Conservation (phyloP, 352 stramenopile species). For the Phytophthora sojae region DNA sequence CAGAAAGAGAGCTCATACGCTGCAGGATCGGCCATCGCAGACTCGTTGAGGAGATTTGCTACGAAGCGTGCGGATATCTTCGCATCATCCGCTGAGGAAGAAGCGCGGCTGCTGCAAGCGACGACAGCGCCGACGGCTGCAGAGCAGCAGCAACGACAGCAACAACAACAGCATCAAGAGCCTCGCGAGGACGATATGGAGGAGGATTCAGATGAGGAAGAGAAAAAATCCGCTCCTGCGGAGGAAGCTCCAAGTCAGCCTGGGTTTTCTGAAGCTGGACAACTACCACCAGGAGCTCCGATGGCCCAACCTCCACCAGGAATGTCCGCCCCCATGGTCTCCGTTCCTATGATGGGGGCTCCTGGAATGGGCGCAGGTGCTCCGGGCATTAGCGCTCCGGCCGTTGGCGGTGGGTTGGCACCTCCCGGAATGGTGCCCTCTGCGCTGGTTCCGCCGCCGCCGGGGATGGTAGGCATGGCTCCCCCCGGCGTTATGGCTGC, state of each 20-base stretch:
- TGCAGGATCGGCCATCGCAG: slow-evolving; percentile 94
- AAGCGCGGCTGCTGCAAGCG: slow-evolving; percentile 71
- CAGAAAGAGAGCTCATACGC: slow-evolving; percentile 97
- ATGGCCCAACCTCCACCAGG: slow-evolving; percentile 17
- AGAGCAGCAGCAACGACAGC: slow-evolving; percentile 24
- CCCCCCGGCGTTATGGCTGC: slow-evolving; percentile 37
- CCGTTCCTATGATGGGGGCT: slow-evolving; percentile 27
- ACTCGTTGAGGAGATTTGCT: slow-evolving; percentile 94
- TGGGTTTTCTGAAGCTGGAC: slow-evolving; percentile 18
- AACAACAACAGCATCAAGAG: slow-evolving; percentile 22
- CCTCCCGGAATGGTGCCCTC: slow-evolving; percentile 33
- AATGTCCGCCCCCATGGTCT: slow-evolving; percentile 24
- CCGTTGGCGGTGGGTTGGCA: neutral
- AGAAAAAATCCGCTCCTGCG: slow-evolving; percentile 17
- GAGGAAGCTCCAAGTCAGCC: slow-evolving; percentile 13
- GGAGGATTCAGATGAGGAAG: slow-evolving; percentile 50
- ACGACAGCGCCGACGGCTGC: slow-evolving; percentile 35
- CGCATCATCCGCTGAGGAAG: slow-evolving; percentile 88
- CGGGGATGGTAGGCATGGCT: slow-evolving; percentile 27
- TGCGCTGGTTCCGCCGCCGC: slow-evolving; percentile 29
- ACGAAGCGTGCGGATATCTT: slow-evolving; percentile 95
- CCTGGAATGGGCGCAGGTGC: slow-evolving; percentile 29
- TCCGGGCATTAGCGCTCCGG: slow-evolving; percentile 16
- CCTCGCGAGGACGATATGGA: slow-evolving; percentile 51
- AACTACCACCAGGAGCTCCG: slow-evolving; percentile 18